These are phyloP conservation scores for Quercus rubra DNA, from an alignment of 306 rosid species.

Conservation along the genomic window DNA sequence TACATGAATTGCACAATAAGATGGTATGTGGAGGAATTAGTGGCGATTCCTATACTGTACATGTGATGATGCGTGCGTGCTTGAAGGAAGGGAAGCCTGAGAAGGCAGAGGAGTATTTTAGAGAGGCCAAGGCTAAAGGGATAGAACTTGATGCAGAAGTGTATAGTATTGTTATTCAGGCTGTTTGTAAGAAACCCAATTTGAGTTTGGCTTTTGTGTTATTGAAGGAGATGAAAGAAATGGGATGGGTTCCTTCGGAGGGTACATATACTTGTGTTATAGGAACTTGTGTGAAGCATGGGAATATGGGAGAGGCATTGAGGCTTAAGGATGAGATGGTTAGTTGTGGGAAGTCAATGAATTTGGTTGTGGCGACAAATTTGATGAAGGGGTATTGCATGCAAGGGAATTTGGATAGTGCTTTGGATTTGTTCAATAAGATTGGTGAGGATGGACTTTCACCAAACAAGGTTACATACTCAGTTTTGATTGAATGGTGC, in stretches of 20 bases:
- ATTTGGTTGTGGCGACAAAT: constrained; percentile 42
- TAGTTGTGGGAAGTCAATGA: constrained; percentile 37
- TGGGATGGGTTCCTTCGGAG: constrained; percentile 56
- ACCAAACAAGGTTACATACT: constrained; percentile 48
- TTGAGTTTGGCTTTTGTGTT: constrained; percentile 37
- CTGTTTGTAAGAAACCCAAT: constrained; percentile 41
- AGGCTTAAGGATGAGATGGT: constrained; percentile 72
- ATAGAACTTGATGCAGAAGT: constrained; percentile 46
- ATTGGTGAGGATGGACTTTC: constrained; percentile 39
- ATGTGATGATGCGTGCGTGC: constrained; percentile 48
- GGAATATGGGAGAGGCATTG: constrained; percentile 57
- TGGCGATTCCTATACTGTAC: constrained; percentile 49
- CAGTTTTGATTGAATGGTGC: constrained; percentile 51
- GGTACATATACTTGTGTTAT: constrained; percentile 43
- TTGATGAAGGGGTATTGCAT: constrained; percentile 63
- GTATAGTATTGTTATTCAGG: constrained; percentile 46
- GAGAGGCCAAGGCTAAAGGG: constrained; percentile 39
- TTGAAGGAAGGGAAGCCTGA: constrained; percentile 41
- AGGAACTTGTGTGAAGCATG: constrained; percentile 56
- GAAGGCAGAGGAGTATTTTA: constrained; percentile 47
- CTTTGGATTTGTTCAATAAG: constrained; percentile 46
- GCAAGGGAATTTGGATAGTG: constrained; percentile 52
- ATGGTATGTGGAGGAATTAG: constrained; percentile 37
- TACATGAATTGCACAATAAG: constrained; percentile 38
- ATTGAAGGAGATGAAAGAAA: constrained; percentile 59